Percentiles rank a stretch among this genome's conserved stretches.
Evolutionary conservation across 1,284 basidiomycete species (phyloP).

Genomic region (Cerrena zonata): DNA sequence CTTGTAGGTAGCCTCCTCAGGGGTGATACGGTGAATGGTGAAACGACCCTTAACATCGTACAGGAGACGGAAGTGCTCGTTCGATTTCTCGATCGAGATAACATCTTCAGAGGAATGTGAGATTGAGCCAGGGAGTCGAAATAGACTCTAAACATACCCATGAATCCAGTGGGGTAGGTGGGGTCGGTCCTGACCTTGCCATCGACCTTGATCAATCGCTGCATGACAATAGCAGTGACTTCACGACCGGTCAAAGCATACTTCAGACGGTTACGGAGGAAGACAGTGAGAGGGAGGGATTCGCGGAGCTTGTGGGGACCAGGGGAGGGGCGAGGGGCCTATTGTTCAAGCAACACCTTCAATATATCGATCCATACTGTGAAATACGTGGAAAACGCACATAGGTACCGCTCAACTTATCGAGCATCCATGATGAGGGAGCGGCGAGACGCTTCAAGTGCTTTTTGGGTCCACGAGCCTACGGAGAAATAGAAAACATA

Average conservation of each 20-base stretch:
- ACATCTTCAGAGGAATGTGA: slow-evolving; percentile 61
- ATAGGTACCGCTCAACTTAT: slow-evolving; percentile 97
- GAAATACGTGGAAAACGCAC: slow-evolving; percentile 45
- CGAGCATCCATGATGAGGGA: slow-evolving; percentile 99
- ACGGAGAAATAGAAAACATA: slow-evolving; percentile 9
- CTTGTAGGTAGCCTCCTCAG: slow-evolving; percentile 97
- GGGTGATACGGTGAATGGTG: slow-evolving; percentile 98
- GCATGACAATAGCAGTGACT: slow-evolving; percentile 90
- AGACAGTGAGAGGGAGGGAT: slow-evolving; percentile 89
- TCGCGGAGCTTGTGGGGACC: slow-evolving; percentile 99
- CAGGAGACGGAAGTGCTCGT: slow-evolving; percentile 98
- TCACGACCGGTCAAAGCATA: slow-evolving; percentile 96
- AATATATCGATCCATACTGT: not conserved
- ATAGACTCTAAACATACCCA: slow-evolving; percentile 56
- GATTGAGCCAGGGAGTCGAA: slow-evolving; percentile 5
- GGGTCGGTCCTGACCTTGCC: slow-evolving; percentile 97
- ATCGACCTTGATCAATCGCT: slow-evolving; percentile 98
- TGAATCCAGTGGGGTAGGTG: slow-evolving; percentile 95
- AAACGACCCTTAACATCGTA: slow-evolving; percentile 99
- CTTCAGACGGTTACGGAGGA: slow-evolving; percentile 98
- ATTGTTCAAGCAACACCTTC: slow-evolving; percentile 7
- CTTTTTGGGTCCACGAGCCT: slow-evolving; percentile 98
- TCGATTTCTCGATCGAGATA: slow-evolving; percentile 94
- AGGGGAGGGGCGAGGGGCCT: slow-evolving; percentile 94
- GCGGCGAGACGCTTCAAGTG: slow-evolving; percentile 97